Evolutionary conservation across 1,284 basidiomycete species (phyloP).

Genomic region (Ganoderma lingzhi): DNA sequence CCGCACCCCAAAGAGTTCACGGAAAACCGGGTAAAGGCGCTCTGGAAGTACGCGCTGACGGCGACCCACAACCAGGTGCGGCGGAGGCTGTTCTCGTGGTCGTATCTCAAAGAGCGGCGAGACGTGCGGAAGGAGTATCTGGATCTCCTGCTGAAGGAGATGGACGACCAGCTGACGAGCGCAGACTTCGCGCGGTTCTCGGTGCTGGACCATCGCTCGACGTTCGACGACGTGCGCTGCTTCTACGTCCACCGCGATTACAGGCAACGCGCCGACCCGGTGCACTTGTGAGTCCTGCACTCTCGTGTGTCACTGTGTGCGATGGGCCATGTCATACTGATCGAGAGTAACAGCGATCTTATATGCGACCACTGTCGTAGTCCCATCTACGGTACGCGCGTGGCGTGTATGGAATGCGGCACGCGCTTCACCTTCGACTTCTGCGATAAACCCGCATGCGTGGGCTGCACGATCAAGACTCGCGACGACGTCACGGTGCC

Average conservation of each 20-base stretch:
- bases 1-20: constrained; percentile 8
- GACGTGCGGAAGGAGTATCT: constrained; percentile 22
- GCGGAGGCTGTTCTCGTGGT: constrained; percentile 26
- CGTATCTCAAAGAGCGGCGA: constrained; percentile 24
- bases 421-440: constrained; percentile 34
- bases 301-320: neutral
- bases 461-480: constrained; percentile 4
- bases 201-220: constrained; percentile 17
- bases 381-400: constrained; percentile 33
- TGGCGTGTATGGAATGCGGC: constrained; percentile 37
- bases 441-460: constrained; percentile 33
- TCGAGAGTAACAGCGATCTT: neutral
- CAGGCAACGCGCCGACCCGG: neutral
- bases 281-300: constrained; percentile 5
- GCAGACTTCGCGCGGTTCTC: constrained; percentile 21
- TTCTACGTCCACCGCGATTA: constrained; percentile 14
- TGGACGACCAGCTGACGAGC: neutral
- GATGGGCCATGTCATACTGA: neutral
- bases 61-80: constrained; percentile 18
- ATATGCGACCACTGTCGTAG: constrained; percentile 34
- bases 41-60: constrained; percentile 23
- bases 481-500: constrained; percentile 34
- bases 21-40: constrained; percentile 12
- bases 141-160: constrained; percentile 17
- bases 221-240: constrained; percentile 13